These are phyloP conservation scores for Blastobotrys robertii DNA, from an alignment of 805 yeast genomes.

Conservation along the genomic window DNA sequence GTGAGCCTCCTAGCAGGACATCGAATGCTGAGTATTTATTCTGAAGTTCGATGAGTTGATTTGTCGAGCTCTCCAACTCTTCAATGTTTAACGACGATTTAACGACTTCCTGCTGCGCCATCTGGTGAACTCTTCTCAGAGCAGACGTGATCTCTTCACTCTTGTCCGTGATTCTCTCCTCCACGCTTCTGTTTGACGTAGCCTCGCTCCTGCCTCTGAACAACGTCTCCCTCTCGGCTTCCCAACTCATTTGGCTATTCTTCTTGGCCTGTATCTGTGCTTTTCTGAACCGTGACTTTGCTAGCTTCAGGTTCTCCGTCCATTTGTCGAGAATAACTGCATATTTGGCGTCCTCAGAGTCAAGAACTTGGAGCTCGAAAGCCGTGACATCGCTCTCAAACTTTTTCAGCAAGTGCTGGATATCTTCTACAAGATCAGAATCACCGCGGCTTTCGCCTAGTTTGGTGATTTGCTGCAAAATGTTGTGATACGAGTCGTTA, in stretches of 20 bases:
- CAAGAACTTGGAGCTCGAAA: constrained; percentile 7
- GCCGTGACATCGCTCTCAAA: constrained; percentile 10
- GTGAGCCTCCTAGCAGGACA: constrained; percentile 27
- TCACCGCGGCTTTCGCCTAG: constrained; percentile 9
- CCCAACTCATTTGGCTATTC: constrained; percentile 12
- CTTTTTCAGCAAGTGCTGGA: constrained; percentile 11
- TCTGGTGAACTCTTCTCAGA: constrained; percentile 17
- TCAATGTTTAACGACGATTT: constrained; percentile 29
- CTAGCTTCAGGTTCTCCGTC: constrained; percentile 11
- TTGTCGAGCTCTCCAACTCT: constrained; percentile 30
- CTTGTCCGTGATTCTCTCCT: constrained; percentile 17
- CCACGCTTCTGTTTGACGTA: constrained; percentile 7
- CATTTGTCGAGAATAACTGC: constrained; percentile 14
- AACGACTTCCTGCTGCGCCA: constrained; percentile 32
- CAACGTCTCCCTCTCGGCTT: constrained; percentile 13
- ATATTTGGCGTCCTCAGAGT: constrained; percentile 3
- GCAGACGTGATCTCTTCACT: constrained; percentile 19
- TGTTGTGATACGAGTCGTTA: constrained; percentile 9
- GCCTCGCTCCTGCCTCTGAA: constrained; percentile 9
- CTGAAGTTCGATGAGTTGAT: constrained; percentile 24
- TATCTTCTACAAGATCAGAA: constrained; percentile 14
- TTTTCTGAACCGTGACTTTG: constrained; percentile 11
- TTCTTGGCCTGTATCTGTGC: constrained; percentile 19
- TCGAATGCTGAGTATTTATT: constrained; percentile 30
- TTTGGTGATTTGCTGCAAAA: constrained; percentile 12